phyloP scores from a whole-genome alignment of 225 moss, liverwort and hornwort genomes.

The Physcomitrium patens region DNA sequence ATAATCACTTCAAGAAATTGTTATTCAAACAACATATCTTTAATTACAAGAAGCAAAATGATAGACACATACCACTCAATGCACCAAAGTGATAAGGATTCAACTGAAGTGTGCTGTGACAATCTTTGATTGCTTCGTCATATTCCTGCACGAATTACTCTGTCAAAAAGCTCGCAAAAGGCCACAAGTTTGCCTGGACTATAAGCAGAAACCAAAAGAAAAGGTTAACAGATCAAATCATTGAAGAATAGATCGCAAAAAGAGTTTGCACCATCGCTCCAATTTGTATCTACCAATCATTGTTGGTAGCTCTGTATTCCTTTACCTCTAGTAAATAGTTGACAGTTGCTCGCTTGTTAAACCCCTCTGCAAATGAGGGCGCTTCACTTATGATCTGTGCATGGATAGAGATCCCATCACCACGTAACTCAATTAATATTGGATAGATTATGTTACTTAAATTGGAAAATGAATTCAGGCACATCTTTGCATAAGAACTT shows the following conservation, averaged over 20 bases:
- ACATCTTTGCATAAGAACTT: background rate
- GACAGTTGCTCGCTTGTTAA: constrained; percentile 69
- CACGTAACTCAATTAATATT: background rate
- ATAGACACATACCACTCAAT: constrained; percentile 46
- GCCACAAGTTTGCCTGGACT: constrained; percentile 3
- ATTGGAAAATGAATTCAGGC: background rate
- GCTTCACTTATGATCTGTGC: constrained; percentile 50
- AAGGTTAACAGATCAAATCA: background rate
- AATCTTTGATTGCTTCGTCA: constrained; percentile 61
- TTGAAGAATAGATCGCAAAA: constrained; percentile 7
- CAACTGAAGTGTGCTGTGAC: constrained; percentile 56
- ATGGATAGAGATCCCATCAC: constrained; percentile 9
- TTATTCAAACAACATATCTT: background rate
- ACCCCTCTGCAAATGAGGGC: constrained; percentile 66
- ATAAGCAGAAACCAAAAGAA: constrained; percentile 26
- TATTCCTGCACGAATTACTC: constrained; percentile 48
- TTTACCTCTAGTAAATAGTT: constrained; percentile 60
- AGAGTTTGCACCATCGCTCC: background rate
- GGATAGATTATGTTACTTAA: background rate
- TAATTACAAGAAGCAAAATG: background rate
- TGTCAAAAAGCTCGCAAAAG: background rate
- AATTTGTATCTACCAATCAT: background rate
- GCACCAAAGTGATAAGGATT: constrained; percentile 69
- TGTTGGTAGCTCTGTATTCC: background rate
- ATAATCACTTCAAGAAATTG: background rate